Conservation (phyloP, 176 grass and related monocot species). For the Urochloa ruziziensis region DNA sequence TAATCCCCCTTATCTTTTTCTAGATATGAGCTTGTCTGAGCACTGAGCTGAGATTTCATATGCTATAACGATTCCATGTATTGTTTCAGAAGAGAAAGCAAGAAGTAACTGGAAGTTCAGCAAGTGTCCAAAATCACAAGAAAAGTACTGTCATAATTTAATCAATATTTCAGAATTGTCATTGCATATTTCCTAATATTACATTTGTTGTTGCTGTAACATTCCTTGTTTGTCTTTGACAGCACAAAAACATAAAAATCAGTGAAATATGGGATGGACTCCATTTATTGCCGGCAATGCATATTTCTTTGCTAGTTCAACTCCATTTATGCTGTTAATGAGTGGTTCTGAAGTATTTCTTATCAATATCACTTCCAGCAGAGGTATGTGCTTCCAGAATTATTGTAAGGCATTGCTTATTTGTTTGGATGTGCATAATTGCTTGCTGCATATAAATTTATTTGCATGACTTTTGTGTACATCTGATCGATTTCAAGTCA, state of each 20-base stretch:
- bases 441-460: slow-evolving; percentile 15
- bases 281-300: neutral
- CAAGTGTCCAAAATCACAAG: slow-evolving; percentile 54
- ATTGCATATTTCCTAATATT: neutral
- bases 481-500: neutral
- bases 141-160: slow-evolving; percentile 42
- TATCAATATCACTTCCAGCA: slow-evolving; percentile 19
- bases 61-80: slow-evolving; percentile 25
- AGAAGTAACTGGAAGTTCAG: slow-evolving; percentile 47
- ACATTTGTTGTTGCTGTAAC: neutral
- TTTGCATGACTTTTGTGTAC: slow-evolving; percentile 23
- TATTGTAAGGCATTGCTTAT: neutral
- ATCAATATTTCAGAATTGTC: slow-evolving; percentile 14
- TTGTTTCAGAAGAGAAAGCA: slow-evolving; percentile 60
- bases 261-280: slow-evolving; percentile 33
- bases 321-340: slow-evolving; percentile 36
- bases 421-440: neutral
- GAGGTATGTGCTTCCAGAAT: slow-evolving; percentile 22
- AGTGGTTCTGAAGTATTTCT: slow-evolving; percentile 15
- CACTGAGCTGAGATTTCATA: neutral
- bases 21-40: neutral
- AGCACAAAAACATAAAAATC: slow-evolving; percentile 58
- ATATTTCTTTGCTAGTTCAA: slow-evolving; percentile 27
- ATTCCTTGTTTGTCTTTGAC: slow-evolving; percentile 37
- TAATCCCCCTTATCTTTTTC: neutral